Evolutionary conservation across 1,139 yeast genomes (phyloP).

Genomic region (Pneumocystis jirovecii): DNA sequence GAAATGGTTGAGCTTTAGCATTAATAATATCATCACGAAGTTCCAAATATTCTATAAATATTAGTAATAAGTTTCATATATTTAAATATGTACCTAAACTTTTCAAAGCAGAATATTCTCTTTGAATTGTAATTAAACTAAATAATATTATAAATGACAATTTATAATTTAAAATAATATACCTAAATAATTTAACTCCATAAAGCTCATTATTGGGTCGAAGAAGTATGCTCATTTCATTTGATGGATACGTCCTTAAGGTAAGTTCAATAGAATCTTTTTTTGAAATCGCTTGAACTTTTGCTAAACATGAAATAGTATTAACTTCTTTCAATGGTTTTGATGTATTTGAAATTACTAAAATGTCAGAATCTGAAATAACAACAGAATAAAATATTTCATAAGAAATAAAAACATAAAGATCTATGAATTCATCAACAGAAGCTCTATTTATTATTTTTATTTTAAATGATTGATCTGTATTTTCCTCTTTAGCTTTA

Average conservation of each 20-base stretch:
- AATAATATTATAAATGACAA: neutral
- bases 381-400: constrained; percentile 37
- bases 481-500: constrained; percentile 47
- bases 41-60: constrained; percentile 43
- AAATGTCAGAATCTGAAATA: constrained; percentile 60
- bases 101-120: constrained; percentile 73
- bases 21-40: constrained; percentile 45
- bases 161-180: constrained; percentile 2
- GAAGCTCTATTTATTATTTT: constrained; percentile 66
- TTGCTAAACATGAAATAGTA: constrained; percentile 50
- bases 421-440: constrained; percentile 77
- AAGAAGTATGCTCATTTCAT: constrained; percentile 39
- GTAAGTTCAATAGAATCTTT: constrained; percentile 60
- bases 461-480: constrained; percentile 51
- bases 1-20: constrained; percentile 42
- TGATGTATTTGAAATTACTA: constrained; percentile 41
- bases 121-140: constrained; percentile 65
- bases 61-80: neutral
- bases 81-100: constrained; percentile 35
- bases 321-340: constrained; percentile 1
- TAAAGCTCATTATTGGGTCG: constrained; percentile 49
- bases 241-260: constrained; percentile 43
- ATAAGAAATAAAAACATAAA: constrained; percentile 60
- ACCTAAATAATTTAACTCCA: constrained; percentile 60
- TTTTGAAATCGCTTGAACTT: constrained; percentile 50